Evolutionary conservation across 2,329 filamentous ascomycete genomes (phyloP).

Genomic region (Ophiostoma montium): DNA sequence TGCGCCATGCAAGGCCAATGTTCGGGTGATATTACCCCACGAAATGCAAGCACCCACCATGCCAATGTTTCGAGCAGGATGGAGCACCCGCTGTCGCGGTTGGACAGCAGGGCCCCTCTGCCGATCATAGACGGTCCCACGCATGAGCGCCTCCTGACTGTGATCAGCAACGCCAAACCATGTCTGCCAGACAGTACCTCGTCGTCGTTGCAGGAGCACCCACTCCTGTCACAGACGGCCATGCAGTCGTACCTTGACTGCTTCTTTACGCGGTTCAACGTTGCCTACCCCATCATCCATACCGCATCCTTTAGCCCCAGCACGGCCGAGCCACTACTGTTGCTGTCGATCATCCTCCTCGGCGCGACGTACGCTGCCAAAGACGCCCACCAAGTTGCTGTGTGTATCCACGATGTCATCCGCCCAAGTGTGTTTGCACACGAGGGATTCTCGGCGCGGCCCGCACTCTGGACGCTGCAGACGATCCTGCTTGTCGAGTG

Average conservation of each 20-base stretch:
- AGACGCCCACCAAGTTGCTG: slow-evolving; percentile 11
- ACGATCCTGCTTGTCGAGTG: slow-evolving; percentile 12
- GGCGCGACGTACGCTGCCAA: slow-evolving; percentile 12
- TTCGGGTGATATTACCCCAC: not conserved
- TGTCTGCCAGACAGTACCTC: not conserved
- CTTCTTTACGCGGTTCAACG: slow-evolving; percentile 10
- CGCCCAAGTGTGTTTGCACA: slow-evolving; percentile 12
- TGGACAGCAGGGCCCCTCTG: not conserved
- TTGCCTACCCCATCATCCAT: slow-evolving; percentile 11
- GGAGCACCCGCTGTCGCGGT: slow-evolving; percentile 6
- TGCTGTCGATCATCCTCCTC: slow-evolving; percentile 9
- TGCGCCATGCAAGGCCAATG: not conserved
- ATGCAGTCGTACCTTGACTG: slow-evolving; percentile 9
- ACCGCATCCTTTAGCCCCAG: slow-evolving; percentile 3
- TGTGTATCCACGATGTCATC: slow-evolving; percentile 13
- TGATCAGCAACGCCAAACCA: not conserved
- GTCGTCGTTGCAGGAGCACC: not conserved
- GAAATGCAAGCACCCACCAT: not conserved
- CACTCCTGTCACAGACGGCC: slow-evolving; percentile 2
- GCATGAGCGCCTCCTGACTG: not conserved
- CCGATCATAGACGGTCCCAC: slow-evolving; percentile 2
- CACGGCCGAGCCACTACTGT: slow-evolving; percentile 8
- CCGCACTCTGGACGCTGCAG: slow-evolving; percentile 11
- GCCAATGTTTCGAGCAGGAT: not conserved
- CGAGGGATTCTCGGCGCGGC: slow-evolving; percentile 9